Percentiles rank a stretch among this genome's conserved stretches.
These are phyloP conservation scores for Lepidium africanum DNA, from an alignment of 345 rosid genomes.

Conservation along the genomic window DNA sequence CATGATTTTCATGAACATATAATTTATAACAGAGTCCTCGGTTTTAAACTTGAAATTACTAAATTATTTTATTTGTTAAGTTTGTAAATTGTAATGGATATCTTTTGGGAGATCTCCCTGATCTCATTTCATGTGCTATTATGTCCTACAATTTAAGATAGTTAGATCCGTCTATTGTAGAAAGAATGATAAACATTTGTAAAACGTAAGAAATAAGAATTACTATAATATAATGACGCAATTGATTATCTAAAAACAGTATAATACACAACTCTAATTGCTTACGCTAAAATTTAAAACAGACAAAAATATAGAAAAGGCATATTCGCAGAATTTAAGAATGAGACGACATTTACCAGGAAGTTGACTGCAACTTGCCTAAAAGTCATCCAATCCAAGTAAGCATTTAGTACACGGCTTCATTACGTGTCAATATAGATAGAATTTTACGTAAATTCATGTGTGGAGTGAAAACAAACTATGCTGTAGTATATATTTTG, in stretches of 20 bases:
- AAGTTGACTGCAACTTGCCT: background rate
- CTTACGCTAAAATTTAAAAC: no score
- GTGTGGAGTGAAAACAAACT: background rate
- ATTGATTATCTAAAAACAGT: no score
- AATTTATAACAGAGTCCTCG: no score
- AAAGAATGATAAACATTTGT: background rate
- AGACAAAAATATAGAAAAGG: background rate
- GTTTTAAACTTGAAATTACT: no score
- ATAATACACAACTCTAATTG: no score
- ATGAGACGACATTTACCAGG: conserved; percentile 19
- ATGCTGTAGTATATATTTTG: background rate
- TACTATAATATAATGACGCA: no score
- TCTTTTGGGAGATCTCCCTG: background rate
- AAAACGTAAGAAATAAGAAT: no score
- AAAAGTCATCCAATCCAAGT: conserved; percentile 19
- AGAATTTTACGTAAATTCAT: background rate
- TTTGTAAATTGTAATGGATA: no score
- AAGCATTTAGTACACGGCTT: conserved; percentile 21
- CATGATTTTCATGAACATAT: no score
- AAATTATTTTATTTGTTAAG: no score
- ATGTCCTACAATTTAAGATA: background rate
- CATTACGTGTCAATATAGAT: conserved; percentile 16
- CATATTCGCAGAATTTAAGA: conserved; percentile 19
- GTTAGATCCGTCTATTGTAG: background rate
- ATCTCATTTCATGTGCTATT: background rate